phyloP scores from a whole-genome alignment of 306 rosid genomes.

The Dryas drummondii region DNA sequence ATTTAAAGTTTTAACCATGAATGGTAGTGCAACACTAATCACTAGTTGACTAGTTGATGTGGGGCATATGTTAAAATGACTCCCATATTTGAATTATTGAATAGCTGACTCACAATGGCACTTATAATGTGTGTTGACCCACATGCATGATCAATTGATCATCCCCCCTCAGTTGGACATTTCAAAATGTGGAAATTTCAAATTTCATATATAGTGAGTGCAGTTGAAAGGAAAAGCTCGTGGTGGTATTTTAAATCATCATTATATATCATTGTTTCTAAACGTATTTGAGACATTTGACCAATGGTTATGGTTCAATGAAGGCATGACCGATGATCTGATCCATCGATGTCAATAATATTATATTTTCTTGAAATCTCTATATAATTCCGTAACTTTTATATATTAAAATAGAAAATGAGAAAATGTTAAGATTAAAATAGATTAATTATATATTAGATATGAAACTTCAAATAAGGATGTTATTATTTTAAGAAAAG shows the following conservation, averaged over 20 bases:
- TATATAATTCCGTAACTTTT: no score
- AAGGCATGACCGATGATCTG: neutral
- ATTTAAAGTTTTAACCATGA: neutral
- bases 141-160: neutral
- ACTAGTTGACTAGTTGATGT: no score
- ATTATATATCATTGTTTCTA: neutral
- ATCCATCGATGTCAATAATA: neutral
- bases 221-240: neutral
- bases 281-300: neutral
- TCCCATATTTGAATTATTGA: neutral
- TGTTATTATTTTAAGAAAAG: no score
- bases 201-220: neutral
- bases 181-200: constrained; percentile 1
- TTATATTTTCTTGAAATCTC: neutral
- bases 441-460: no score
- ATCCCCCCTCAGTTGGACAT: neutral
- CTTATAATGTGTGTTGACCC: neutral
- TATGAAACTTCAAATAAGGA: no score
- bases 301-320: neutral
- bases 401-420: no score
- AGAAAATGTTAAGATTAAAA: no score
- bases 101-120: neutral
- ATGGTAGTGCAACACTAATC: neutral
- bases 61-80: neutral
- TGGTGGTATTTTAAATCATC: neutral